Conservation (phyloP, 345 rosid genomes). For the Dimocarpus longan region DNA sequence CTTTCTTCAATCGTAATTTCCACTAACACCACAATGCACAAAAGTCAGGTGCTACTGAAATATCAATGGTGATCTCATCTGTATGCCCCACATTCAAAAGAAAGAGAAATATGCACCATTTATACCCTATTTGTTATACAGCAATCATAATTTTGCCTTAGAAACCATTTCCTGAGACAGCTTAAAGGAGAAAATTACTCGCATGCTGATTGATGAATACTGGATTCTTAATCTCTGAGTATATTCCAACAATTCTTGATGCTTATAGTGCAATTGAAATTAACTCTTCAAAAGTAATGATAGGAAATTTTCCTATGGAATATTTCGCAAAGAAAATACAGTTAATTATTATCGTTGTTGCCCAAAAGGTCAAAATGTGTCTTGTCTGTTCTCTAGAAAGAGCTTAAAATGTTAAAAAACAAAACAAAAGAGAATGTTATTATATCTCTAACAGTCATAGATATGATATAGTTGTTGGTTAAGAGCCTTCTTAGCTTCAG, state of each 20-base stretch:
- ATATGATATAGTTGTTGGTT: neutral
- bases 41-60: neutral
- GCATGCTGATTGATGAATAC: constrained; percentile 81
- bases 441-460: neutral
- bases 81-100: neutral
- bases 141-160: neutral
- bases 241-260: constrained; percentile 85
- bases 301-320: constrained; percentile 68
- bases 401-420: neutral
- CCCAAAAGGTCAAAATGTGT: neutral
- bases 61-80: neutral
- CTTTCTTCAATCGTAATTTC: neutral
- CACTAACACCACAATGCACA: neutral
- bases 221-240: constrained; percentile 95
- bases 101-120: neutral
- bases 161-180: neutral
- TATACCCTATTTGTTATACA: neutral
- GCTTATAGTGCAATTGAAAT: constrained; percentile 88
- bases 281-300: constrained; percentile 85
- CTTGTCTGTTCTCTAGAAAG: neutral
- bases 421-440: neutral
- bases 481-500: neutral
- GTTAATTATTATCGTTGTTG: neutral
- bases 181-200: constrained; percentile 30
- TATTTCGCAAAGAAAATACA: constrained; percentile 15